A percentile compares a stretch with the other conserved stretches of the same genome.
Evolutionary conservation across 2,329 filamentous ascomycete genomes (phyloP).

Genomic region (Paecilomyces variotii): DNA sequence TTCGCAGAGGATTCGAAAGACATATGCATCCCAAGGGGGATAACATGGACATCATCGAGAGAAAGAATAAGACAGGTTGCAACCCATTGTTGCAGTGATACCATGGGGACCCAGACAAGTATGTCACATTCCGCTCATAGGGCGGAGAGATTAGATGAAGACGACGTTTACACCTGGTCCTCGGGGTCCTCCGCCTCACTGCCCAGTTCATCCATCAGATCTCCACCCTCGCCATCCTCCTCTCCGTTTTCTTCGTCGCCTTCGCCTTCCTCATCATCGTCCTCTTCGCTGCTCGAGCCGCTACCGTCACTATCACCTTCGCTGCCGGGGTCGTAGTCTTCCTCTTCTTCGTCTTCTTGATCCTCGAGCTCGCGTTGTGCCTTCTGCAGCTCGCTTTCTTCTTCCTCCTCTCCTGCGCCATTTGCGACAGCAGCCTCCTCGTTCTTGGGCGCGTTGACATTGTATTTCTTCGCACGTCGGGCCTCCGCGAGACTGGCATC

Average conservation of each 20-base stretch:
- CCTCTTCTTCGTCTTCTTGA: slow-evolving; percentile 42
- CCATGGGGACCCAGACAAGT: background rate
- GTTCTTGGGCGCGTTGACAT: slow-evolving; percentile 36
- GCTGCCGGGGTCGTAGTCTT: slow-evolving; percentile 45
- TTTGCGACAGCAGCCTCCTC: slow-evolving; percentile 18
- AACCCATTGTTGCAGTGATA: background rate
- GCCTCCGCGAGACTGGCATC: slow-evolving; percentile 56
- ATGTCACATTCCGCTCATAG: background rate
- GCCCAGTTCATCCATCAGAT: slow-evolving; percentile 36
- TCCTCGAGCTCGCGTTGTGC: slow-evolving; percentile 48
- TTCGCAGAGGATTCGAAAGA: background rate
- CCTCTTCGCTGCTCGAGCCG: slow-evolving; percentile 36
- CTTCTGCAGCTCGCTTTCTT: slow-evolving; percentile 51
- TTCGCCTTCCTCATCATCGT: slow-evolving; percentile 21
- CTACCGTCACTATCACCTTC: slow-evolving; percentile 42
- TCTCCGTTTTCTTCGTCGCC: slow-evolving; percentile 19
- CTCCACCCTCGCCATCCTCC: slow-evolving; percentile 21
- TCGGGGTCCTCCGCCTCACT: slow-evolving; percentile 36
- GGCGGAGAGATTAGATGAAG: background rate
- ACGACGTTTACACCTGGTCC: slow-evolving; percentile 11
- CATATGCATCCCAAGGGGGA: background rate
- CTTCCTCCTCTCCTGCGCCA: slow-evolving; percentile 37
- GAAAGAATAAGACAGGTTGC: background rate
- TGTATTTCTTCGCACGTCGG: slow-evolving; percentile 52
- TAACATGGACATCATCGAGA: background rate